Evolutionary conservation across 345 rosid genomes (phyloP).

Genomic region (Citrus inodora): DNA sequence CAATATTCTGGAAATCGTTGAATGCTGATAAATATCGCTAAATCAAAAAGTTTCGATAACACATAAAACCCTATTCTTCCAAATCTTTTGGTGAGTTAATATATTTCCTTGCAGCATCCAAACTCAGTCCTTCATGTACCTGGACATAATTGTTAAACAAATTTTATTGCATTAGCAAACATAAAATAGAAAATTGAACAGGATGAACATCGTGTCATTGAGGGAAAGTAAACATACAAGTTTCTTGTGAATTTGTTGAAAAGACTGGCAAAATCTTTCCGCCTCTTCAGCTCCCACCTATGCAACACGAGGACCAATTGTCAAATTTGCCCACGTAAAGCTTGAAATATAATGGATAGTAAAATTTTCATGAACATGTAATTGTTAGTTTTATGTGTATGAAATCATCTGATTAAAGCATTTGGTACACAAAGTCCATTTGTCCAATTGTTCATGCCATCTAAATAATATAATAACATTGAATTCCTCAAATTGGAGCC

Average conservation of each 20-base stretch:
- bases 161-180: background rate
- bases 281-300: conserved; percentile 75
- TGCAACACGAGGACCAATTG: background rate
- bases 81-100: conserved; percentile 22
- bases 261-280: conserved; percentile 70
- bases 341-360: background rate
- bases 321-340: background rate
- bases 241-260: conserved; percentile 70
- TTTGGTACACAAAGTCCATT: background rate
- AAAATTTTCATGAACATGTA: background rate
- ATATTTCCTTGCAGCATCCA: conserved; percentile 53
- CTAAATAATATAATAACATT: background rate
- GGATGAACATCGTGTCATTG: background rate
- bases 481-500: background rate
- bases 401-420: background rate
- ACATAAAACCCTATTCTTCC: conserved; percentile 8
- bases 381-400: background rate
- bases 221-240: conserved; percentile 40
- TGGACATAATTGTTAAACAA: conserved; percentile 20
- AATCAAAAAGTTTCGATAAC: background rate
- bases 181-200: background rate
- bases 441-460: background rate
- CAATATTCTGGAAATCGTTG: background rate
- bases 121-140: conserved; percentile 65
- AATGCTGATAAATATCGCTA: background rate